phyloP scores from a whole-genome alignment of 139 green algal species.

The Tetraselmis striata region DNA sequence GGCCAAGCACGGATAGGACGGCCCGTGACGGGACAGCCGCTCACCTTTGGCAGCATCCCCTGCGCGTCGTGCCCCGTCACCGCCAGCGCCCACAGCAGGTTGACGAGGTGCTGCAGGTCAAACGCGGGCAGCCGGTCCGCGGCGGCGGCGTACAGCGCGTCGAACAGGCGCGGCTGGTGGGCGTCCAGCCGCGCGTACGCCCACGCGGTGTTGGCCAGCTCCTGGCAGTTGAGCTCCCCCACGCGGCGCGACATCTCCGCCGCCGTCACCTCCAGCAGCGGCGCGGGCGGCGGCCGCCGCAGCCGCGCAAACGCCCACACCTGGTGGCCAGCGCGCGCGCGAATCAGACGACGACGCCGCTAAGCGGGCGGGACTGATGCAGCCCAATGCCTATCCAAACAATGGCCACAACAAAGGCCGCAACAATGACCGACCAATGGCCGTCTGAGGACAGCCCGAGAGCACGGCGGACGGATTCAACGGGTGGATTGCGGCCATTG shows the following conservation, averaged over 20 bases:
- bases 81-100: neutral
- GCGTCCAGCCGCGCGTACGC: conserved; percentile 5
- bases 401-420: no score
- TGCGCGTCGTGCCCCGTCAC: neutral
- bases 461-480: no score
- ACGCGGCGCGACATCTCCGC: neutral
- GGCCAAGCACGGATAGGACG: no score
- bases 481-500: no score
- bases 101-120: neutral
- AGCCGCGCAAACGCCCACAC: neutral
- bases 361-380: no score
- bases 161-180: neutral
- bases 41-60: neutral
- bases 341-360: no score
- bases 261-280: neutral
- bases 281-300: no score
- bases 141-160: neutral
- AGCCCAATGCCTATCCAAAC: no score
- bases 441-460: no score
- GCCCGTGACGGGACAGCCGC: neutral
- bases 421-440: no score
- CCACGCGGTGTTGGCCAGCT: conserved; percentile 11
- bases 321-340: no score
- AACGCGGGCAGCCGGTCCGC: neutral
- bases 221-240: neutral